Evolutionary conservation across 2,329 filamentous ascomycete genomes (phyloP).

Genomic region (Cladophialophora bantiana): DNA sequence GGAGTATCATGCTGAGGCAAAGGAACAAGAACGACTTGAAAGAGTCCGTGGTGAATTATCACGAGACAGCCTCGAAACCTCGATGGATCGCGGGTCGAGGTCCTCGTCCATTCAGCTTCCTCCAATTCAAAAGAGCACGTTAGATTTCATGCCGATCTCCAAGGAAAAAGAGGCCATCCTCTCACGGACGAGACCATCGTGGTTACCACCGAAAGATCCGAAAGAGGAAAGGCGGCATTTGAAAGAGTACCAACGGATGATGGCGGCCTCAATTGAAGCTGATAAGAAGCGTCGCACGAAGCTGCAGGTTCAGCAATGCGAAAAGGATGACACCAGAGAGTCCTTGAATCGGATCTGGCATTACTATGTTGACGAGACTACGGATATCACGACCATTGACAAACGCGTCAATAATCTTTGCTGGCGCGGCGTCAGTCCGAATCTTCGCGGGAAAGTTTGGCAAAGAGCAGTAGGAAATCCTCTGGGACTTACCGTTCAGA

Average conservation of each 20-base stretch:
- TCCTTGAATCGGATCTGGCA: slow-evolving; percentile 67
- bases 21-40: slow-evolving; percentile 33
- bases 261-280: slow-evolving; percentile 66
- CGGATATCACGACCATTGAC: slow-evolving; percentile 62
- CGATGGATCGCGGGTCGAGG: slow-evolving; percentile 56
- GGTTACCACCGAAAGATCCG: slow-evolving; percentile 74
- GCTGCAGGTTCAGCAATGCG: slow-evolving; percentile 56
- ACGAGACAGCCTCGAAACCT: slow-evolving; percentile 21
- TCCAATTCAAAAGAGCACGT: slow-evolving; percentile 67
- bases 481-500: slow-evolving; percentile 61
- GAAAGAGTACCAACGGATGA: slow-evolving; percentile 72
- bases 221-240: slow-evolving; percentile 90
- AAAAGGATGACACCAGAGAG: slow-evolving; percentile 60
- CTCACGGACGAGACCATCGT: slow-evolving; percentile 71
- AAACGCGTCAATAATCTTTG: slow-evolving; percentile 66
- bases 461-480: slow-evolving; percentile 67
- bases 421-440: slow-evolving; percentile 68
- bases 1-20: slow-evolving; percentile 63
- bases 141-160: slow-evolving; percentile 70
- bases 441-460: slow-evolving; percentile 65
- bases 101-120: slow-evolving; percentile 60
- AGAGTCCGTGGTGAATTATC: slow-evolving; percentile 25
- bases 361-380: slow-evolving; percentile 66
- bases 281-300: slow-evolving; percentile 62
- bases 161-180: slow-evolving; percentile 71